phyloP scores from a whole-genome alignment of 129 eudicot genomes.

The Calendula officinalis region DNA sequence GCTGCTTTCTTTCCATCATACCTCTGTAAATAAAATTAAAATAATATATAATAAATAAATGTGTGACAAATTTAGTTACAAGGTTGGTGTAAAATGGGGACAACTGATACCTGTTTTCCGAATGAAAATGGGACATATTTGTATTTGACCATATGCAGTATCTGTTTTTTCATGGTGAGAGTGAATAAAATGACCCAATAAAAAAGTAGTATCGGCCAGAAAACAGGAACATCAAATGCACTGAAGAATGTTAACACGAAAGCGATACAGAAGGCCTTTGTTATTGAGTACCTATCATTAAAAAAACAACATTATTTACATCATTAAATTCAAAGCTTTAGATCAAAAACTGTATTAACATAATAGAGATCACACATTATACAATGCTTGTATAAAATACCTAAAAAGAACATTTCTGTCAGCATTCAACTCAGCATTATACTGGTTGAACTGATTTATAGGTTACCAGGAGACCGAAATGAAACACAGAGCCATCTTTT shows the following conservation, averaged over 20 bases:
- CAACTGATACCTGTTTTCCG: slow-evolving; percentile 47
- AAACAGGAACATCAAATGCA: slow-evolving; percentile 54
- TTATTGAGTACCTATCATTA: slow-evolving; percentile 39
- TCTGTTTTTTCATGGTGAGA: slow-evolving; percentile 52
- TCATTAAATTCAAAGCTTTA: not conserved
- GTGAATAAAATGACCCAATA: slow-evolving; percentile 50
- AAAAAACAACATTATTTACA: not conserved
- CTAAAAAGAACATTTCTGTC: not conserved
- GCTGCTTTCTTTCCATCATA: slow-evolving; percentile 39
- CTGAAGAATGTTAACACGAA: slow-evolving; percentile 56
- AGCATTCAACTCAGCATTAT: not conserved
- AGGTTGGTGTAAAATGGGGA: not conserved
- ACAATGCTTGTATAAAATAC: not conserved
- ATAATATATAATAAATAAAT: too few relatives aligned
- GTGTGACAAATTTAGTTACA: not conserved
- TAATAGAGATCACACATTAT: not conserved
- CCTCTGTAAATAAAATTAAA: slow-evolving; percentile 29
- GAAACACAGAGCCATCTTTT: not conserved
- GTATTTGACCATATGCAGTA: slow-evolving; percentile 57
- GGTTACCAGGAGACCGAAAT: not conserved
- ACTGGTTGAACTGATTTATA: too few relatives aligned
- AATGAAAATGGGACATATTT: slow-evolving; percentile 52
- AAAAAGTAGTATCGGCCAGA: slow-evolving; percentile 60
- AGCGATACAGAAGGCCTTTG: slow-evolving; percentile 52
- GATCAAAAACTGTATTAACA: not conserved